Conservation (phyloP, 2,329 filamentous ascomycete species). For the Botrytis byssoidea region DNA sequence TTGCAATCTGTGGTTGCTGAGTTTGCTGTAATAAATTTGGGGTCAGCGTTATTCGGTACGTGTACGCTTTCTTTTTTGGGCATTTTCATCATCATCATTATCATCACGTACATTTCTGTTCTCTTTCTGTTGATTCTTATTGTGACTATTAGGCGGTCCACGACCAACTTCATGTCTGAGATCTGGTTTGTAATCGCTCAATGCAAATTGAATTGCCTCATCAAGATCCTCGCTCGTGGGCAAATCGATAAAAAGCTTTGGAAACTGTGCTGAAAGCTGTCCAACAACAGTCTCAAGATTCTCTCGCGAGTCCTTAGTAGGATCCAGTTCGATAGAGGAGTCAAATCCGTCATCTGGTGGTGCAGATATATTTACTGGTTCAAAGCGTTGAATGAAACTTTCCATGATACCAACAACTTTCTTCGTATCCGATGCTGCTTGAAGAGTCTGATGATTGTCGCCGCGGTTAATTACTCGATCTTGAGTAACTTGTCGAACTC, state of each 20-base stretch:
- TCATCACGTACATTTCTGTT: conserved; percentile 4
- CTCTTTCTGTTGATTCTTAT: conserved; percentile 38
- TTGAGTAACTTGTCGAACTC: conserved; percentile 72
- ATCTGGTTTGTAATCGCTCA: conserved; percentile 74
- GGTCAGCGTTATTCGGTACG: neutral
- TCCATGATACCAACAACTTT: conserved; percentile 94
- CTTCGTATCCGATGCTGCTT: conserved; percentile 68
- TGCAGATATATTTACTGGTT: conserved; percentile 65
- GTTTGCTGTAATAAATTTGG: conserved; percentile 15
- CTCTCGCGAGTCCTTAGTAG: conserved; percentile 69
- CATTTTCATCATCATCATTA: neutral
- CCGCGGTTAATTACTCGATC: conserved; percentile 79
- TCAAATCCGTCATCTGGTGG: conserved; percentile 83
- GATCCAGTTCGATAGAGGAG: conserved; percentile 79
- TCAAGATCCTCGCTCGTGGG: conserved; percentile 76
- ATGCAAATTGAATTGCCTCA: conserved; percentile 69
- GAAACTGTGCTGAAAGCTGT: conserved; percentile 72
- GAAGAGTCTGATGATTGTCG: conserved; percentile 97
- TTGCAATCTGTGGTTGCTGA: conserved; percentile 39
- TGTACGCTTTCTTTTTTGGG: neutral
- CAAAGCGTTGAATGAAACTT: conserved; percentile 83
- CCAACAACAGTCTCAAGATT: conserved; percentile 81
- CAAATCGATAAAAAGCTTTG: conserved; percentile 68
- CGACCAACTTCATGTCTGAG: conserved; percentile 72
- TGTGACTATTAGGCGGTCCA: conserved; percentile 44